Evolutionary conservation across 164 flowering plant species (phyloP), one percentile per base, ranked within the genome.

Genomic region (Tetrastigma voinierianum): DNA sequence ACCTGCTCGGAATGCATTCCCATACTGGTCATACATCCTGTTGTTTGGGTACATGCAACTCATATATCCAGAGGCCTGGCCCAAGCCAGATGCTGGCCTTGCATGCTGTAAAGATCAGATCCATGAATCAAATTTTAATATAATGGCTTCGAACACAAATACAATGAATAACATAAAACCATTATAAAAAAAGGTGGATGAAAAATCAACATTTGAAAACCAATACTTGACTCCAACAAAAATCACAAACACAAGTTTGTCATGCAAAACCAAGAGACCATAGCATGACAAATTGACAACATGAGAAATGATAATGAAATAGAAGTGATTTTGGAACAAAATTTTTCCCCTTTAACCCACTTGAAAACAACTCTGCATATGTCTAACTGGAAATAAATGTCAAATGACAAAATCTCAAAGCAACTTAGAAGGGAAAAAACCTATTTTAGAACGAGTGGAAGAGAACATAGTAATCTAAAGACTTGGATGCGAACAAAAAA

Each of bases 11-110:
- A 69, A 59, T n/a, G 77, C 13, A n/a, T 46, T 77, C 24, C 81
- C 79, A 70, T 64, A 77, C 23, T 81, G 82, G 49, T 83, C 75
- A 72, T 86, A 84, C 63, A 78, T 53, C 62, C 77, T 74, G 67
- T 67, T 77, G 73, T 70, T 81, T 2, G 87, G 71, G 59, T 79
- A 89, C 59, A 80, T 67, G 18, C 74, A 66, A 51, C 75, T 85
- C 79, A 78, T 68, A 48, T 43, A 84, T 18, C 85, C 85, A 65
- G 68, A 55, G 18, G 73, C 40, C 24, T 60, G 59, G 24, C 68
- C 73, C 65, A 78, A 11, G 10, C 77, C 78, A 54, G 82, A 64
- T 6, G 58, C 21, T 1, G 75, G 68, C 20, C 81, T 69, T 19
- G 76, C 55, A 18, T 70, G 71, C 10, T 69, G 57, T 19, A 57